Base-by-base conservation (phyloP, 768 basidiomycete species). In the Trametes maxima region DNA sequence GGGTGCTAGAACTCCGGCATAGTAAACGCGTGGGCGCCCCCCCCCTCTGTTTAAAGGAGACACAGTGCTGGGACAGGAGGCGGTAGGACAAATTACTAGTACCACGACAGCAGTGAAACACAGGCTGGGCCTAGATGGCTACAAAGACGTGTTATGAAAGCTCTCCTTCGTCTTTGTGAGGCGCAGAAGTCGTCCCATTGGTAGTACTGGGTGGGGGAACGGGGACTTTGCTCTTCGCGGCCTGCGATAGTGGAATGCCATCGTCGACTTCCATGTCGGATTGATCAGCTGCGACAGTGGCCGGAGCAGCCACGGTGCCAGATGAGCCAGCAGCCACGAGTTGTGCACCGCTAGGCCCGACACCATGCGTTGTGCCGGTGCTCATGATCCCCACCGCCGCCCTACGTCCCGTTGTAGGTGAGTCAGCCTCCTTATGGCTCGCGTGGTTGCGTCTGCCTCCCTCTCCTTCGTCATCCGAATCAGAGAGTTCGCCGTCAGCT, bases 401-500 rank as follows among this genome's bases (percentile, higher is more conserved):
- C 33, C 86, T 85, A 42, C 76, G 75, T 62, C 75, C 71, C 0
- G 66, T 66, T 11, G 70, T 33, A 49, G 69, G 72, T 40, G 70
- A 73, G 50, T 83, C 84, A 22, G 77, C 77, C 36, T 85, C 81
- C 25, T 80, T 79, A 72, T 89, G 85, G 39, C 77, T 77, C 10
- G 82, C 76, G 59, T 87, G 86, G 67, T 94, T 82, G 59, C 88
- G 80, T 56, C 95, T 82, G 1, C 88, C 92, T 46, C 92, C 95
- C 67, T 90, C 90, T 17, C 94, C 95, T 75, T 99, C 97, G 71
- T 99, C 97, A 65, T 99, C 97, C 1, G 97, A 98, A 73, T 99
- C 97, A 7, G 94, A 97, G 13, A 97, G 81, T 69, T 95, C 93
- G 21, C 89, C 90, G 42, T 96, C 94, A 5, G 83, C 85, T 72